Conservation (phyloP, 768 basidiomycete species). For the Saitozyma sp. region DNA sequence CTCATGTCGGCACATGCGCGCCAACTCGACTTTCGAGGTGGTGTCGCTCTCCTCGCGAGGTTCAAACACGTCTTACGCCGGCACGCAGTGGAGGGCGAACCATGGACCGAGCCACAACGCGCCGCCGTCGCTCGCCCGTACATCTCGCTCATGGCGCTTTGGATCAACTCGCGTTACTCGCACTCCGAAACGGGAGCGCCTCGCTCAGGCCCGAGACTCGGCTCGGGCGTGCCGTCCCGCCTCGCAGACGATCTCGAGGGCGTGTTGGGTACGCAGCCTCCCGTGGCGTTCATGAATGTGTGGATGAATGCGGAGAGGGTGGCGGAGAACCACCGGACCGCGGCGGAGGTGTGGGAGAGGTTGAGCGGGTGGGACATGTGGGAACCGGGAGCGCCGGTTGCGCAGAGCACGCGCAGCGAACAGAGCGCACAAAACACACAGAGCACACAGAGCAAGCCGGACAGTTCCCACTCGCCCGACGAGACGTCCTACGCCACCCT, state of each 20-base stretch:
- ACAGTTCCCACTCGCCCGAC: neutral
- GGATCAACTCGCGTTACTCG: constrained; percentile 4
- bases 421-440: too few species aligned
- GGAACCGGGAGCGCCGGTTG: neutral
- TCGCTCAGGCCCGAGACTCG: neutral
- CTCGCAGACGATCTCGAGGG: constrained; percentile 8
- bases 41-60: constrained; percentile 11
- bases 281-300: constrained; percentile 23
- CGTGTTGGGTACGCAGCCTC: constrained; percentile 5
- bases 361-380: constrained; percentile 4
- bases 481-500: neutral
- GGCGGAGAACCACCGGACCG: constrained; percentile 16
- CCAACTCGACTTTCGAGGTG: constrained; percentile 15
- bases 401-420: neutral
- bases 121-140: neutral
- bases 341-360: constrained; percentile 19
- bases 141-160: constrained; percentile 14
- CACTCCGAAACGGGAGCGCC: neutral
- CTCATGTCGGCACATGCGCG: constrained; percentile 14
- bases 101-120: neutral
- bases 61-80: constrained; percentile 13
- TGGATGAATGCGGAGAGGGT: constrained; percentile 34
- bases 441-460: too few species aligned
- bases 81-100: neutral
- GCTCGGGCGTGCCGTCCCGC: constrained; percentile 2